Evolutionary conservation across 306 rosid species (phyloP).

Genomic region (Oxytropis ochrocephala): DNA sequence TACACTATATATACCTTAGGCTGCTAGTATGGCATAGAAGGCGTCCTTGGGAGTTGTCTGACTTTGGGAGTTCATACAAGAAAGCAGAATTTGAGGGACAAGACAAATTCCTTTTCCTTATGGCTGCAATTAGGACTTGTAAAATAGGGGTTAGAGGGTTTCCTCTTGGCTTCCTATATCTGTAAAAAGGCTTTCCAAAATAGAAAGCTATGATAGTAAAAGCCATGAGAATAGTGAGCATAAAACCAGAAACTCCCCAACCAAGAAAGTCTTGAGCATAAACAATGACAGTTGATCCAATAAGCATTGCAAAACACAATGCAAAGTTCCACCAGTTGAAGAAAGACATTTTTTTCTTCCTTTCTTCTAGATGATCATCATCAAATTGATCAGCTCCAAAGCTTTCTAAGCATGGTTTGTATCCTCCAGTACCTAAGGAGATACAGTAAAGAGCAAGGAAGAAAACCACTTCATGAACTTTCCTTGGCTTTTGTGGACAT

Average conservation of each 20-base stretch:
- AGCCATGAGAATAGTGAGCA: slow-evolving; percentile 29
- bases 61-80: slow-evolving; percentile 32
- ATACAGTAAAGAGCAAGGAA: slow-evolving; percentile 39
- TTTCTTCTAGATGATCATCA: slow-evolving; percentile 32
- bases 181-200: slow-evolving; percentile 31
- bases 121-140: slow-evolving; percentile 42
- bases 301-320: slow-evolving; percentile 23
- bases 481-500: slow-evolving; percentile 30
- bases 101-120: slow-evolving; percentile 36
- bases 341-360: slow-evolving; percentile 45
- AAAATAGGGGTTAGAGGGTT: slow-evolving; percentile 35
- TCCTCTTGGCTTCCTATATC: slow-evolving; percentile 32
- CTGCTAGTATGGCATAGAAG: slow-evolving; percentile 33
- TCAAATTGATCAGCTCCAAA: slow-evolving; percentile 58
- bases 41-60: slow-evolving; percentile 24
- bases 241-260: slow-evolving; percentile 40
- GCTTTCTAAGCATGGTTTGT: slow-evolving; percentile 44
- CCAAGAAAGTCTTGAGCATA: slow-evolving; percentile 34
- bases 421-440: slow-evolving; percentile 47
- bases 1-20: slow-evolving; percentile 26
- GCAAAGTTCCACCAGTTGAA: slow-evolving; percentile 48
- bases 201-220: slow-evolving; percentile 23
- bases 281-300: slow-evolving; percentile 36
- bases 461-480: slow-evolving; percentile 45
- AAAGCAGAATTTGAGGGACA: slow-evolving; percentile 24